Evolutionary conservation across 306 rosid species (phyloP).

Genomic region (Citrullus colocynthis): DNA sequence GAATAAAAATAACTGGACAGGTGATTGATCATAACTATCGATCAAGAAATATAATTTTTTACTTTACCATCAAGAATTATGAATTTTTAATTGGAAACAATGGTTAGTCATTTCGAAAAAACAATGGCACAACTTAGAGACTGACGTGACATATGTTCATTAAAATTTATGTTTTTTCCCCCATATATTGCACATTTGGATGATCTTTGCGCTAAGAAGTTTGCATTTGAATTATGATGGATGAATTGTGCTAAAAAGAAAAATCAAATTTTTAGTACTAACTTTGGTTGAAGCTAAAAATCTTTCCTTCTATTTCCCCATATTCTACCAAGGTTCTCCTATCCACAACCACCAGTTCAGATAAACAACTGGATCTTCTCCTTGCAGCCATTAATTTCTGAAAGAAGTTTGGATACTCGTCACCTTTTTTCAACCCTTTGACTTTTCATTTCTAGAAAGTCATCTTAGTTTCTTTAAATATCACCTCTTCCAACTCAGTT

Average conservation of each 20-base stretch:
- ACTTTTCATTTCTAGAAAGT: neutral
- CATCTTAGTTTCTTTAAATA: neutral
- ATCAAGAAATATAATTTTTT: neutral
- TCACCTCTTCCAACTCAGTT: neutral
- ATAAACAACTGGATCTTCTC: neutral
- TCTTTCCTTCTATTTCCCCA: neutral
- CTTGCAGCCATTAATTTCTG: neutral
- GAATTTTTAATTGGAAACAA: neutral
- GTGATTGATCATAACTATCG: slow-evolving; percentile 25
- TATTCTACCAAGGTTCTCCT: neutral
- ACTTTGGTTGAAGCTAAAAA: neutral
- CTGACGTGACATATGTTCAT: neutral
- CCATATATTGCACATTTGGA: neutral
- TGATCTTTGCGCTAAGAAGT: neutral
- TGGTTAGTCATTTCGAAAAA: neutral
- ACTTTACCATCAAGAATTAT: neutral
- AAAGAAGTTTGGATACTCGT: neutral
- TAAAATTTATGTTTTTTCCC: neutral
- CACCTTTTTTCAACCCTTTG: neutral
- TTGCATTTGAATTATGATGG: slow-evolving; percentile 1
- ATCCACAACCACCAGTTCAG: neutral
- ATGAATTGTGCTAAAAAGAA: neutral
- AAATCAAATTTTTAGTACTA: neutral
- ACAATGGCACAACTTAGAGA: neutral
- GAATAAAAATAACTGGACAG: slow-evolving; percentile 92